Conservation (phyloP, 2,329 filamentous ascomycete genomes). For the Botrytis paeoniae region DNA sequence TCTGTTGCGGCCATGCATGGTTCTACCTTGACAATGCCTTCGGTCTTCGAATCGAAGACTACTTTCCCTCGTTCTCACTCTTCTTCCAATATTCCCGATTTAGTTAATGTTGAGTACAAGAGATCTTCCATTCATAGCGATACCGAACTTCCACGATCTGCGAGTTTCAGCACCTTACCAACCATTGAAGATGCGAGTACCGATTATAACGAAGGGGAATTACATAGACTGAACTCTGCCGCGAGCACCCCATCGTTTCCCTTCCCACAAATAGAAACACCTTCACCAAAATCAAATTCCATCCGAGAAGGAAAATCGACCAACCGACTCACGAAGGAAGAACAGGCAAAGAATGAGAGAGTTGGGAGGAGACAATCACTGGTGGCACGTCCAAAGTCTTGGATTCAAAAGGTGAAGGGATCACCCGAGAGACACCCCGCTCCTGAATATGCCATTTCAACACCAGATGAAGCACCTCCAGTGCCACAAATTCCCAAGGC, state of each 20-base stretch:
- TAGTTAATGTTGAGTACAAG: constrained; percentile 33
- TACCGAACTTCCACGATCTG: constrained; percentile 48
- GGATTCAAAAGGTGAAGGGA: constrained; percentile 37
- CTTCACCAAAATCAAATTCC: constrained; percentile 20
- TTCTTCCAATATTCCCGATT: constrained; percentile 35
- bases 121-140: constrained; percentile 22
- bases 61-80: constrained; percentile 38
- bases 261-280: neutral
- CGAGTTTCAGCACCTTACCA: constrained; percentile 57
- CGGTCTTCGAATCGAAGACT: constrained; percentile 31
- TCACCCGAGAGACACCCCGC: constrained; percentile 33
- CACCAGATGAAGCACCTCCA: constrained; percentile 39
- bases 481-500: constrained; percentile 33
- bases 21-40: constrained; percentile 35
- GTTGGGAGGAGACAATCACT: constrained; percentile 37
- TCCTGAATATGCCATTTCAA: constrained; percentile 24
- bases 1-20: constrained; percentile 33
- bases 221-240: constrained; percentile 24
- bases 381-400: constrained; percentile 38
- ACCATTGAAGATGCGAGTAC: constrained; percentile 32
- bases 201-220: constrained; percentile 26
- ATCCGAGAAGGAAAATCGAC: constrained; percentile 24
- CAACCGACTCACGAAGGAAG: constrained; percentile 30
- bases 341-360: constrained; percentile 31
- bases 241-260: constrained; percentile 23